Evolutionary conservation across 2,329 filamentous ascomycete genomes (phyloP), one percentile per base, ranked within the genome.

Genomic region (Escovopsis sp.): DNA sequence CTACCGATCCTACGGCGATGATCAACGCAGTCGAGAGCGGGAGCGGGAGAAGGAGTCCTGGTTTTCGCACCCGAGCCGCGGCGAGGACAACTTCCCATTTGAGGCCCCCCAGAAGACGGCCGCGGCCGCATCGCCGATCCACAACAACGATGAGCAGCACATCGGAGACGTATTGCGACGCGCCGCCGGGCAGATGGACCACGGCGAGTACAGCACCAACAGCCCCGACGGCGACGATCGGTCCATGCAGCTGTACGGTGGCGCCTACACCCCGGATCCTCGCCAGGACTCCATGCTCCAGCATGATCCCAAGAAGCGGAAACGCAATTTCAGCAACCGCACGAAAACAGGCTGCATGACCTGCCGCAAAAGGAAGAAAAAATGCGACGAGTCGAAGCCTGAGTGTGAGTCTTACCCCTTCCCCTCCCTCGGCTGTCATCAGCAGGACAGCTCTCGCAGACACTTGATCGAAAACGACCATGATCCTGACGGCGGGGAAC

Each of bases 331-430:
- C 55, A 94, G 86, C 64, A 94, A 95, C 60, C 75, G 89, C 45
- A 95, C 89, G 15, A 96, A 96, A 65, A 95, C 88, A 9, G 87
- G 88, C 29, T 96, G 89, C 59, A 77, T 94, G 62, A 96, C 89
- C 6, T 96, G 89, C 59, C 74, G 89, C 45, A 76, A 77, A 57
- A 75, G 89, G 45, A 96, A 96, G 72, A 96, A 96, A 76, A 96
- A 96, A 64, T 96, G 91, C 57, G 89, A 96, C 57, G 91, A 96
- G 66, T 75, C 74, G 41, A 93, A 94, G 60, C 91, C 91, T 24
- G 79, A 86, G 60, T 96, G 91, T 93, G 70, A 70, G 83, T 69
- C 16, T 14, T 33, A 31, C 25, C 30, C 29, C 31, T n/a, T 30
- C 38, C 36, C 25, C 7, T 31, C 25, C 35, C 37, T 14, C 15